Conservation (phyloP, 768 basidiomycete genomes). For the Calocybe gangraenosa region DNA sequence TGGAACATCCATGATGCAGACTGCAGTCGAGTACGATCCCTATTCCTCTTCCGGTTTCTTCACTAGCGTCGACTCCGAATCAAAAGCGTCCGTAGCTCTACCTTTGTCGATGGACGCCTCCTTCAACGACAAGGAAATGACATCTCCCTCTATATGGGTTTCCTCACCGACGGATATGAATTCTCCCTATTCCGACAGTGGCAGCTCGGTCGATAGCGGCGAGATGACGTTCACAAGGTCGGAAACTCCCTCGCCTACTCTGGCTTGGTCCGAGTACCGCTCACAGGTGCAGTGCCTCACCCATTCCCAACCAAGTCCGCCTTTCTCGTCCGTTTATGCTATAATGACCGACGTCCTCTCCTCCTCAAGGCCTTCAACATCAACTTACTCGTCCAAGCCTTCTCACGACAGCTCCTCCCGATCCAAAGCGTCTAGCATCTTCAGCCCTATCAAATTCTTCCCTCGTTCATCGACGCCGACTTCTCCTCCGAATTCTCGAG, state of each 20-base stretch:
- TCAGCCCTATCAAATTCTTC: constrained; percentile 44
- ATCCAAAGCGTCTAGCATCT: constrained; percentile 32
- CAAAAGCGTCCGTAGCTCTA: constrained; percentile 30
- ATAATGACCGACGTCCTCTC: constrained; percentile 37
- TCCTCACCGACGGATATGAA: constrained; percentile 43
- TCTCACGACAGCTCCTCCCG: constrained; percentile 18
- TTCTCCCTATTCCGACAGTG: constrained; percentile 40
- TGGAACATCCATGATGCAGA: constrained; percentile 67
- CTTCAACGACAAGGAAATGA: constrained; percentile 52
- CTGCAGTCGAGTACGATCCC: constrained; percentile 64
- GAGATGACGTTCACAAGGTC: constrained; percentile 32
- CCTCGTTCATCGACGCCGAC: constrained; percentile 45
- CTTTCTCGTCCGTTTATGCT: constrained; percentile 35
- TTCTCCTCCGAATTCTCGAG: constrained; percentile 27
- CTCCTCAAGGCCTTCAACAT: constrained; percentile 33
- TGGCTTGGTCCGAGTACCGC: constrained; percentile 27
- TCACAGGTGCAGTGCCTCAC: constrained; percentile 30
- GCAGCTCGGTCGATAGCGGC: constrained; percentile 24
- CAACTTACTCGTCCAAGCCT: constrained; percentile 18
- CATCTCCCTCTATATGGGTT: constrained; percentile 46
- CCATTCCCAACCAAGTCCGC: constrained; percentile 37
- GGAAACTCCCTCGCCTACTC: constrained; percentile 25
- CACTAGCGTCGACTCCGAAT: constrained; percentile 37
- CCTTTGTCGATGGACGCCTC: constrained; percentile 23
- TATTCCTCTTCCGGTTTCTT: constrained; percentile 57